Conservation (phyloP, 169 alveolate species). For the Theileria equi region DNA sequence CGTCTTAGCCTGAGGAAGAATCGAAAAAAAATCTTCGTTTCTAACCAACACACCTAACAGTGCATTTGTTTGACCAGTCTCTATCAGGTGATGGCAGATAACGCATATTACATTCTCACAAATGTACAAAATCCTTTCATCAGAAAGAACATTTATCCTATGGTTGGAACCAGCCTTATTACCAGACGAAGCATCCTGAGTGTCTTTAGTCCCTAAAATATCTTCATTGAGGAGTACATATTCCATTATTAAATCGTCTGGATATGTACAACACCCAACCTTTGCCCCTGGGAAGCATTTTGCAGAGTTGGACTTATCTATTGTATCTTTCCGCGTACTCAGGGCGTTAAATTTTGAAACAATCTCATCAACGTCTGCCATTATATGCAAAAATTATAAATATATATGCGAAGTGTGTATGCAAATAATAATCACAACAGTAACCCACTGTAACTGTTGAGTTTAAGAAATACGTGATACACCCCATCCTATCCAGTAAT, state of each 20-base stretch:
- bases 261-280: slow-evolving; percentile 61
- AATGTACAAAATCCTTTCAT: slow-evolving; percentile 51
- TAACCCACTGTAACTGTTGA: too few relatives aligned
- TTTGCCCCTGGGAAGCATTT: slow-evolving; percentile 57
- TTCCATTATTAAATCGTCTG: slow-evolving; percentile 28
- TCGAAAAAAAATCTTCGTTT: slow-evolving; percentile 70
- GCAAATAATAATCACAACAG: not conserved
- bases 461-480: too few relatives aligned
- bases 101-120: slow-evolving; percentile 53
- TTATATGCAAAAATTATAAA: not conserved
- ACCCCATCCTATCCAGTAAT: too few relatives aligned
- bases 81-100: slow-evolving; percentile 46
- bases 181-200: not conserved
- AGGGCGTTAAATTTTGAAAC: slow-evolving; percentile 25
- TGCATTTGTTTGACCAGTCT: slow-evolving; percentile 66
- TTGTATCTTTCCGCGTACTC: slow-evolving; percentile 20
- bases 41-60: slow-evolving; percentile 67
- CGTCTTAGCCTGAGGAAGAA: slow-evolving; percentile 77
- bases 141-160: slow-evolving; percentile 28
- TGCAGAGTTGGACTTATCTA: slow-evolving; percentile 38
- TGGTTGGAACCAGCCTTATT: slow-evolving; percentile 2
- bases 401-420: not conserved
- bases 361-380: slow-evolving; percentile 47
- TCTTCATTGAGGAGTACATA: slow-evolving; percentile 48
- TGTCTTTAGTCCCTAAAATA: slow-evolving; percentile 20